Base-by-base conservation (phyloP, 2,329 filamentous ascomycete genomes). In the Pyricularia grisea region DNA sequence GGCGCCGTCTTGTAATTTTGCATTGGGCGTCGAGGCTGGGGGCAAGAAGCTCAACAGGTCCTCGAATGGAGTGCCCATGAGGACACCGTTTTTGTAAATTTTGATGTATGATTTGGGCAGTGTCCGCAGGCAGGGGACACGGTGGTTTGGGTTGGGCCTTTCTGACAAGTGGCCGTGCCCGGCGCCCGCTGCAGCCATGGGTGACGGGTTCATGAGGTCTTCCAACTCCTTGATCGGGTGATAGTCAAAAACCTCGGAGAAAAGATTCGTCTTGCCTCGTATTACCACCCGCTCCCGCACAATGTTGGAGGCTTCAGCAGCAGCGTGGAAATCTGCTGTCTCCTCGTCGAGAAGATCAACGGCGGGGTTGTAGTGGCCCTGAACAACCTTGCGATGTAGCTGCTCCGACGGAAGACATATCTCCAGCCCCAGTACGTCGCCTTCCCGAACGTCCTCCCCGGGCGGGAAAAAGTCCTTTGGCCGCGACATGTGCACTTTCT, bases 241-340 rank as follows among this genome's bases (percentile, higher is more conserved):
- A 77, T 96, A 96, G 76, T 97, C 93, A 72, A 93, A 91, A 76
- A 92, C 91, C 79, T 98, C 94, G 78, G 97, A 97, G 81, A 96
- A 97, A 68, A 94, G 69, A 77, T 96, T 93, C 61, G 91, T 89
- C 79, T 97, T 97, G 82, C 97, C 96, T 11, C 94, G 89, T 73
- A 98, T 97, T 0, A 95, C 94, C 64, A 97, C 93, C 66, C 95
- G 92, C 78, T 99, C 96, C 71, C 96, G 92, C 70, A 99, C 92
- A 71, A 98, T 91, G 77, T 98, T 95, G 20, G 88, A 81, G 0
- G 86, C 86, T 71, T 87, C 84, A n/a, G 85, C 70, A 9, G 65
- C 28, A 58, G 30, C 27, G n/a, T 33, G 30, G 9, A n/a, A 7
- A 23, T 36, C 64, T 6, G 28, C 11, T n/a, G 55, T 67, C 25